Percentiles rank a stretch among this genome's conserved stretches.
phyloP scores from a whole-genome alignment of 2,329 filamentous ascomycete genomes.

The Trichoderma hamatum region DNA sequence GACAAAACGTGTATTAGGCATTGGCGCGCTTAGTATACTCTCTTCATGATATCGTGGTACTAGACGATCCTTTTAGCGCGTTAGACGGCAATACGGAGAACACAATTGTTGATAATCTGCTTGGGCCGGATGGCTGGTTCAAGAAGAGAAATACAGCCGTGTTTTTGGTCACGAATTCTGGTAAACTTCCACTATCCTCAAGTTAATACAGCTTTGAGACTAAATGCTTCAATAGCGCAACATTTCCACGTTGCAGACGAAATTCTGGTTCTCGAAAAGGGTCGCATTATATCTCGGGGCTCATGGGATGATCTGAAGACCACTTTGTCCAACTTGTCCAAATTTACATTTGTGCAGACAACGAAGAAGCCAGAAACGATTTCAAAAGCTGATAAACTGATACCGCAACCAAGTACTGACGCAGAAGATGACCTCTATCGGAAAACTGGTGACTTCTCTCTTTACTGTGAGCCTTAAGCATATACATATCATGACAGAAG shows the following conservation, averaged over 20 bases:
- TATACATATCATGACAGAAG: too few relatives aligned
- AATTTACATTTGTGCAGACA: conserved; percentile 18
- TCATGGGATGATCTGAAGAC: conserved; percentile 34
- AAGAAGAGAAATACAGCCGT: conserved; percentile 37
- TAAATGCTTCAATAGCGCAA: conserved; percentile 32
- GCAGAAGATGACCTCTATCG: conserved; percentile 23
- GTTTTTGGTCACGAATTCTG: conserved; percentile 39
- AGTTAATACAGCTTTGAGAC: background rate
- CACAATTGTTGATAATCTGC: conserved; percentile 27
- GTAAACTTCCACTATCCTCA: background rate
- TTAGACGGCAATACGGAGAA: conserved; percentile 31
- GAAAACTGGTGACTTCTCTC: conserved; percentile 39
- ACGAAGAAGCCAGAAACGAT: background rate
- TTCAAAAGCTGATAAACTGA: background rate
- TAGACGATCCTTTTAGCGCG: conserved; percentile 31
- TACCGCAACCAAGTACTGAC: background rate
- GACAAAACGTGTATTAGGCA: conserved; percentile 21
- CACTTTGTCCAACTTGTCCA: background rate
- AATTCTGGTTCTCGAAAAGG: conserved; percentile 45
- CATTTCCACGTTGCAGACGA: conserved; percentile 47
- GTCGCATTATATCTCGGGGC: conserved; percentile 44
- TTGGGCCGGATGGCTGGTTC: conserved; percentile 36
- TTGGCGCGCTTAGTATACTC: conserved; percentile 28
- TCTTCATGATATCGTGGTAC: conserved; percentile 22
- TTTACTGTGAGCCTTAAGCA: conserved; percentile 39